Evolutionary conservation across 2,329 filamentous ascomycete species (phyloP), one percentile per base, ranked within the genome.

Genomic region (Ascochyta lentis): DNA sequence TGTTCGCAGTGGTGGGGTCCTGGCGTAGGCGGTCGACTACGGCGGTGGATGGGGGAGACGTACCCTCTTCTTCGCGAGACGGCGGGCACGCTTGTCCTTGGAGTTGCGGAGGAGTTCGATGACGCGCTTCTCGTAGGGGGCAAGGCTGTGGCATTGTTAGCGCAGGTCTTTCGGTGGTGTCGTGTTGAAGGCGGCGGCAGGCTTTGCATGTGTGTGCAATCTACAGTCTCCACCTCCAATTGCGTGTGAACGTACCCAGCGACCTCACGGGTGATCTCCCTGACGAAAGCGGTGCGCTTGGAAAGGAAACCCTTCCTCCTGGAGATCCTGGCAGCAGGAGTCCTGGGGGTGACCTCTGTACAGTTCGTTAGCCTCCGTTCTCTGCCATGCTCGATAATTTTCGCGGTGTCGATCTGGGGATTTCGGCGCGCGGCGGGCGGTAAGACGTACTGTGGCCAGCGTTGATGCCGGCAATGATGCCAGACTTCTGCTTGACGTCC

Each of bases 61-160:
- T 87, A 94, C 90, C 82, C 94, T 89, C 91, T 96, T 97, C 93
- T 98, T 98, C 77, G 94, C 94, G 77, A 97, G 91, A 89, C 97
- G 97, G 75, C 94, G 88, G 77, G 94, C 94, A 83, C 94, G 92
- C 91, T 98, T 98, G 84, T 99, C 95, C 86, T 96, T 96, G 85
- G 87, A 89, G 90, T 99, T 99, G 77, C 95, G 92, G 83, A 99
- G 90, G 79, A 99, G 85, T 88, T 99, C 95, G 79, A 99, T 96
- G 74, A 99, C 91, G 79, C 95, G 92, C 82, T 95, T 94, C 89
- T 99, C 95, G 81, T 99, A 73, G 50, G 67, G 67, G 56, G 64
- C 66, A 59, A 68, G 66, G 49, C 66, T 68, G 51, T 31, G 46
- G 38, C 15, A 16, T 19, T 51, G 59, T 64, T 50, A 62, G 63